These are phyloP conservation scores for Piloderma croceum DNA, from an alignment of 768 basidiomycete genomes.

Conservation along the genomic window DNA sequence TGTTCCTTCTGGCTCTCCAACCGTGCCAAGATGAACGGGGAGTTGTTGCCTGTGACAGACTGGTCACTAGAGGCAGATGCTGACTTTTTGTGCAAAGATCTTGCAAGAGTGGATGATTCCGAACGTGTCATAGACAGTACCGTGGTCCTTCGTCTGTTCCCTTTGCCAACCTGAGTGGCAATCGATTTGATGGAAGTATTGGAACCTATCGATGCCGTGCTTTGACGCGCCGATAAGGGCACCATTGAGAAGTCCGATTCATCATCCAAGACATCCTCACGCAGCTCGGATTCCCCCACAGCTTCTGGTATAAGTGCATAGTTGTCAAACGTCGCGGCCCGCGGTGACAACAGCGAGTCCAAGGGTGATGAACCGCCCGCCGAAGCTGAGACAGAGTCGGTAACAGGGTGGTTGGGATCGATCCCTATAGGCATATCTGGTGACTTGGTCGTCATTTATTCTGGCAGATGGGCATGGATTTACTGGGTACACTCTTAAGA, in stretches of 20 bases:
- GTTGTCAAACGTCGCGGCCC: conserved; percentile 25
- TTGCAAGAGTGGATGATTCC: conserved; percentile 12
- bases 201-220: conserved; percentile 24
- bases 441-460: background rate
- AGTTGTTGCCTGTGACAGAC: conserved; percentile 42
- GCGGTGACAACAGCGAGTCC: conserved; percentile 49
- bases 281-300: conserved; percentile 41
- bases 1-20: conserved; percentile 41
- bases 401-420: background rate
- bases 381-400: background rate
- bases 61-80: conserved; percentile 35
- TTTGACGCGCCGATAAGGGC: conserved; percentile 34
- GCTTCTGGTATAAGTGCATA: conserved; percentile 34
- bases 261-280: conserved; percentile 32
- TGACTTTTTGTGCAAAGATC: conserved; percentile 1
- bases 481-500: too few relatives aligned
- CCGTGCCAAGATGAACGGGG: conserved; percentile 51
- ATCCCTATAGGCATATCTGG: background rate
- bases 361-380: conserved; percentile 21
- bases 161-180: conserved; percentile 11
- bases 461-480: background rate
- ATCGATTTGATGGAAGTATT: conserved; percentile 19
- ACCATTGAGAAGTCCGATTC: conserved; percentile 49
- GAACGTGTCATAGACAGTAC: too few relatives aligned
- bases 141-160: too few relatives aligned